These are phyloP conservation scores for Salisapilia sapeloensis DNA, from an alignment of 352 stramenopile species.

Conservation along the genomic window DNA sequence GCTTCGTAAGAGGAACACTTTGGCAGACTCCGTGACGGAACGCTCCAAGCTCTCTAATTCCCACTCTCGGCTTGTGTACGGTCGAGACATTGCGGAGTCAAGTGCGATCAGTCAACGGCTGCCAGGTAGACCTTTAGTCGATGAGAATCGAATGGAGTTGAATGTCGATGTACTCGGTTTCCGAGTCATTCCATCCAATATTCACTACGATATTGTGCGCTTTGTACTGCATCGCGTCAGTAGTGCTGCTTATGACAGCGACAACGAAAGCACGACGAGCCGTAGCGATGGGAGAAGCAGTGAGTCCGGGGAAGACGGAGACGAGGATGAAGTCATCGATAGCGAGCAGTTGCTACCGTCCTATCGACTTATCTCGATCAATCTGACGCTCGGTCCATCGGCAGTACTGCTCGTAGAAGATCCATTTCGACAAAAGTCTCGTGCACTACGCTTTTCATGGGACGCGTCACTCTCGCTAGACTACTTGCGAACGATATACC, in stretches of 20 bases:
- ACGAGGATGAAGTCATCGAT: not conserved
- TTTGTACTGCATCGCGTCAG: constrained; percentile 15
- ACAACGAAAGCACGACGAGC: no score
- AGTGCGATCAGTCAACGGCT: no score
- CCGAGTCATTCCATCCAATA: constrained; percentile 67
- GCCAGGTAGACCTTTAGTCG: constrained; percentile 3
- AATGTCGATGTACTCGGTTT: constrained; percentile 57
- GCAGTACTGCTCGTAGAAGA: constrained; percentile 63
- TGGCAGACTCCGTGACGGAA: no score
- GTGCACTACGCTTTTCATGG: constrained; percentile 71
- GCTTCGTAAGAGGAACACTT: no score
- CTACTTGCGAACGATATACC: constrained; percentile 28
- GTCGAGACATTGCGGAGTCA: no score
- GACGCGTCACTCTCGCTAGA: constrained; percentile 43
- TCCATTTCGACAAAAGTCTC: constrained; percentile 40
- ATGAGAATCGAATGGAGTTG: constrained; percentile 36
- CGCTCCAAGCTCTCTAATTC: no score
- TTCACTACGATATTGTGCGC: constrained; percentile 54
- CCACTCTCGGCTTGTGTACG: no score
- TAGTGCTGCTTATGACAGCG: no score
- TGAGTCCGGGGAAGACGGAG: not conserved
- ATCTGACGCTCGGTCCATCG: constrained; percentile 45
- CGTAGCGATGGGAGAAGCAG: constrained; percentile 7
- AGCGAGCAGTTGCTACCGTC: constrained; percentile 3
- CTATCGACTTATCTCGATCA: constrained; percentile 28